Percentiles rank a stretch among this genome's conserved stretches.
Conservation (phyloP, 1,139 yeast species). For the Suhomyces maxii region DNA sequence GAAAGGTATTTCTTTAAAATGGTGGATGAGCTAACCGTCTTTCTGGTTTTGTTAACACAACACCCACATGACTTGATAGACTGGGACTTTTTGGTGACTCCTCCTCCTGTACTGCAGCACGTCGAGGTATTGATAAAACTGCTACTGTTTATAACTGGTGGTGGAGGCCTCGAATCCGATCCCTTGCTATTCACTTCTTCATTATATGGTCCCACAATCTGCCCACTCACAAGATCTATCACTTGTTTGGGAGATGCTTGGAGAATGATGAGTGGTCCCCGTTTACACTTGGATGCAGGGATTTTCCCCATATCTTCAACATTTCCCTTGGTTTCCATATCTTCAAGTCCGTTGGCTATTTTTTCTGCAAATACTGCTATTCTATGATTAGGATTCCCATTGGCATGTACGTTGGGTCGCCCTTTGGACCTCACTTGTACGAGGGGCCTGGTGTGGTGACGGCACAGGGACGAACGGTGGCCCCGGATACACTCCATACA, state of each 20-base stretch:
- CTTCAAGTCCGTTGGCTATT: constrained; percentile 21
- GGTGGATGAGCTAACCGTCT: constrained; percentile 32
- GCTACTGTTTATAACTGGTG: constrained; percentile 31
- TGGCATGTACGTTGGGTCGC: constrained; percentile 60
- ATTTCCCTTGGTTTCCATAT: neutral
- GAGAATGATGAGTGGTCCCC: constrained; percentile 41
- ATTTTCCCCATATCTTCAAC: neutral
- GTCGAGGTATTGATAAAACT: constrained; percentile 38
- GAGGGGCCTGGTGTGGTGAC: constrained; percentile 75
- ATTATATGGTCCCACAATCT: constrained; percentile 43
- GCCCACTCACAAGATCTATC: constrained; percentile 48
- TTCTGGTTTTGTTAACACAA: constrained; percentile 16
- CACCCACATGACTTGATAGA: constrained; percentile 30
- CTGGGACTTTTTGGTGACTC: constrained; percentile 18
- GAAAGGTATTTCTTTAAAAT: constrained; percentile 39
- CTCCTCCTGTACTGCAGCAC: constrained; percentile 30
- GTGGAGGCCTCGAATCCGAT: constrained; percentile 16
- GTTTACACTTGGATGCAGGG: constrained; percentile 13
- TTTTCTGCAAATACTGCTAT: constrained; percentile 61
- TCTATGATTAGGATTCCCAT: constrained; percentile 50
- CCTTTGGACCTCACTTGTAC: constrained; percentile 89
- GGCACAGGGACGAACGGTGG: constrained; percentile 85
- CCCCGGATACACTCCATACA: constrained; percentile 91
- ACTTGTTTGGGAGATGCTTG: constrained; percentile 53
- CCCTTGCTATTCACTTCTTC: constrained; percentile 15